Percentiles rank a stretch among this genome's conserved stretches.
phyloP scores from a whole-genome alignment of 345 rosid species.

The Gossypium arboreum region DNA sequence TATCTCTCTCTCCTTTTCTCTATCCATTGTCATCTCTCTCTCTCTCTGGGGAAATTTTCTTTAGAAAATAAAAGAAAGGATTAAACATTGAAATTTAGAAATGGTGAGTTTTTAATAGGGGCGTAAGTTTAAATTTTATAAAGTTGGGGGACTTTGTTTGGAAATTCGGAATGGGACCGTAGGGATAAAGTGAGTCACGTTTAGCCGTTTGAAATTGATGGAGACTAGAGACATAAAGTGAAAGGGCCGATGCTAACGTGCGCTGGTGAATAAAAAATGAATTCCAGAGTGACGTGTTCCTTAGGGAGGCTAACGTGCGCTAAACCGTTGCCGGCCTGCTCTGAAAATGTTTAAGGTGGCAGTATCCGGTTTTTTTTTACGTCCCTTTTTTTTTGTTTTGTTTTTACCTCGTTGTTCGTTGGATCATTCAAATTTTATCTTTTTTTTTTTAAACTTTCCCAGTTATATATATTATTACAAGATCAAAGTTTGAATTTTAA shows the following conservation, averaged over 20 bases:
- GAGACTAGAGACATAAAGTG: constrained; percentile 7
- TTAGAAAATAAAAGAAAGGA: neutral
- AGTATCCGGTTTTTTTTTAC: neutral
- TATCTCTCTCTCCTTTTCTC: constrained; percentile 98
- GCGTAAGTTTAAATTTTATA: constrained; percentile 24
- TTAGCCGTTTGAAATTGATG: constrained; percentile 24
- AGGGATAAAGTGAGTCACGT: constrained; percentile 16
- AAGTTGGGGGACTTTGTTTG: neutral
- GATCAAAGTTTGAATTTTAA: neutral
- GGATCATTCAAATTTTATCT: neutral
- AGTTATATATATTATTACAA: neutral
- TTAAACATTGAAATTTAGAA: neutral
- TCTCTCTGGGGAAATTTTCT: constrained; percentile 23
- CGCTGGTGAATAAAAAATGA: neutral
- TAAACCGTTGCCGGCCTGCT: constrained; percentile 15
- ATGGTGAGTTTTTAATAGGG: constrained; percentile 18
- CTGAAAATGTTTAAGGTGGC: constrained; percentile 13
- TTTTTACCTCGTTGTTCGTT: neutral
- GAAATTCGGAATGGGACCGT: constrained; percentile 20
- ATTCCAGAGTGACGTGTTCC: neutral
- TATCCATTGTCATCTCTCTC: constrained; percentile 86
- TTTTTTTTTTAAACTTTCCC: too few relatives aligned
- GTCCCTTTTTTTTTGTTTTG: neutral
- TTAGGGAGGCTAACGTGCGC: constrained; percentile 22
- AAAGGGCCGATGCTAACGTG: constrained; percentile 27